Percentiles rank a stretch among this genome's conserved stretches.
Conservation (phyloP, 768 basidiomycete genomes). For the Serendipita sp. region DNA sequence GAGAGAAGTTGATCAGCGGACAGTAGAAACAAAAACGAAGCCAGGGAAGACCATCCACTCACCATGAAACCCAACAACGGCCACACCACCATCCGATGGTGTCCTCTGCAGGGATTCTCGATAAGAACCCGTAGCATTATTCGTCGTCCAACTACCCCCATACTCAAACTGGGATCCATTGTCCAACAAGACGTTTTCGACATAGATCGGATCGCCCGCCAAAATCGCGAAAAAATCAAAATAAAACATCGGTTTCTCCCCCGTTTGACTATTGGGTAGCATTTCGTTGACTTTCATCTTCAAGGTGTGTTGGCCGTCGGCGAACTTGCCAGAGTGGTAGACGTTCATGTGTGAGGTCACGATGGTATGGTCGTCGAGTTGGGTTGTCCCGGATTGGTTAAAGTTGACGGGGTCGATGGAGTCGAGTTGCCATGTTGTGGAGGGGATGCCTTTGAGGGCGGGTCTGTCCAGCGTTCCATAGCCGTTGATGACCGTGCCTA, state of each 20-base stretch:
- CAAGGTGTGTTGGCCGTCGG: background rate
- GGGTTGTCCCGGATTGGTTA: background rate
- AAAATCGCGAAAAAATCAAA: constrained; percentile 3
- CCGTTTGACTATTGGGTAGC: background rate
- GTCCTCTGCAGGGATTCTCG: background rate
- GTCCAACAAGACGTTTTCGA: constrained; percentile 1
- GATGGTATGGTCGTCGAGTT: background rate
- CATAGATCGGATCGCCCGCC: background rate
- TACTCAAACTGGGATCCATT: background rate
- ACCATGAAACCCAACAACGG: background rate
- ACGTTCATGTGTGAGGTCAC: background rate
- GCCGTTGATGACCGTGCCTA: background rate
- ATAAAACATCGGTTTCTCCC: background rate
- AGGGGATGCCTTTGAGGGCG: background rate
- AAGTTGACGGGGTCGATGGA: background rate
- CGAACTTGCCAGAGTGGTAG: background rate
- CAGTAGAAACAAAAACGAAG: background rate
- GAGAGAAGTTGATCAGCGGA: too few relatives aligned
- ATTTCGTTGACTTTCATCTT: background rate
- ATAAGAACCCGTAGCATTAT: background rate
- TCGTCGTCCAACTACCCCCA: background rate
- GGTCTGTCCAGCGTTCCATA: background rate
- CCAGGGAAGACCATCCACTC: too few relatives aligned
- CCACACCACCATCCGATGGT: background rate
- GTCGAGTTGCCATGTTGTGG: background rate